Base-by-base conservation (phyloP, 177 flowering plant genomes). In the Telopea speciosissima region DNA sequence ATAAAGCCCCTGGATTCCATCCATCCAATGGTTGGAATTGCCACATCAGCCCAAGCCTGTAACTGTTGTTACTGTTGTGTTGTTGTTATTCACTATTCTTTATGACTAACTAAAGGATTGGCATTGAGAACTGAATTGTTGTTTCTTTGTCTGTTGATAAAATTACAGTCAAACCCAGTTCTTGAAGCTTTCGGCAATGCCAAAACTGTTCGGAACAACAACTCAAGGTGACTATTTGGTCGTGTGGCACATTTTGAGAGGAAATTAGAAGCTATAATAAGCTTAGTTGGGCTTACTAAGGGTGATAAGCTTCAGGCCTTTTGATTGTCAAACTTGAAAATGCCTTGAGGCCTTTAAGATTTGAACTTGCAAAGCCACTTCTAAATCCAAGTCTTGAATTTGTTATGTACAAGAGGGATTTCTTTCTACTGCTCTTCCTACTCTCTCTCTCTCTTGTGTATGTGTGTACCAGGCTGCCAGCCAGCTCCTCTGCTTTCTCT, bases 181-280 rank as follows among this genome's bases (percentile, higher is more conserved):
- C 97, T 92, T 75, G 98, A 94, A 87, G 96, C 98, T 72, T 94
- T 94, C 84, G 98, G 98, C 59, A 94, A 94, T 89, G 97, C 97
- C 9, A 94, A 94, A 85, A 94, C 98, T 75, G 87, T 92, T 60
- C 83, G 96, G 80, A 94, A 94, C 78, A 94, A 94, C 78, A 94
- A 94, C 77, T 94, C 98, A 63, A 94, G 98, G 98, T 94, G 74
- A 78, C 82, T 73, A 42, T 68, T 17, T 74, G 25, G 69, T n/a
- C n/a, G 25, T 67, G 36, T 58, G 26, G 31, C 21, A 42, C 16
- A 31, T 52, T 44, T 14, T 67, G 22, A 21, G 16, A 13, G 59
- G 21, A 54, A 54, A 21, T 54, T 54, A 13, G 16, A n/a, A 11
- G 21, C 13, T 44, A 44, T 44, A 9, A 9, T 49, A 49, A 49